Evolutionary conservation across 345 rosid genomes (phyloP).

Genomic region (Hibiscus tridactylites): DNA sequence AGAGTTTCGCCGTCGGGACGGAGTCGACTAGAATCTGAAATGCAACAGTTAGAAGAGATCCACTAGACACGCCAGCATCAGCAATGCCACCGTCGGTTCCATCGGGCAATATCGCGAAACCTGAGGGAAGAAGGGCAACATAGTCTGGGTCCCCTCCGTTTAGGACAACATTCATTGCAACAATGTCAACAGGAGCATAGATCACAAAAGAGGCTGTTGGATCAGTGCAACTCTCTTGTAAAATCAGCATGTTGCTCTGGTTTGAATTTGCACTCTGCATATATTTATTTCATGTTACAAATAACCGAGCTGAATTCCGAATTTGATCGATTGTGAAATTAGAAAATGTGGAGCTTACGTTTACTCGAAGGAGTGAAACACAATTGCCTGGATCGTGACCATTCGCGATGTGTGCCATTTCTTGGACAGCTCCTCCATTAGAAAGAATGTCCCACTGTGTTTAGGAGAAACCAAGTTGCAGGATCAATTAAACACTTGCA

Average conservation of each 20-base stretch:
- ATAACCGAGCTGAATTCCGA: background rate
- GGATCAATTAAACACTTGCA: background rate
- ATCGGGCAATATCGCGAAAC: conserved; percentile 54
- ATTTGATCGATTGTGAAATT: background rate
- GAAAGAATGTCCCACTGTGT: conserved; percentile 94
- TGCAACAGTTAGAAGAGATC: conserved; percentile 71
- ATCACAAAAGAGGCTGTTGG: conserved; percentile 47
- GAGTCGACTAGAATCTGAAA: conserved; percentile 75
- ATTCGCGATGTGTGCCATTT: conserved; percentile 76
- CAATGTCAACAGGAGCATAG: conserved; percentile 53
- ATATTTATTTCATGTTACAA: background rate
- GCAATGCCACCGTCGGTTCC: conserved; percentile 21
- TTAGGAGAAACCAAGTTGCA: background rate
- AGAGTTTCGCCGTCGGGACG: conserved; percentile 43
- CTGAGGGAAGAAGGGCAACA: conserved; percentile 59
- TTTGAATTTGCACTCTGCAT: conserved; percentile 33
- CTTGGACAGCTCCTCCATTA: conserved; percentile 52
- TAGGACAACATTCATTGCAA: conserved; percentile 36
- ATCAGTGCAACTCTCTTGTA: conserved; percentile 58
- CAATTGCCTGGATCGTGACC: conserved; percentile 83
- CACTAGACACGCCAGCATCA: conserved; percentile 21
- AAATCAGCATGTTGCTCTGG: conserved; percentile 45
- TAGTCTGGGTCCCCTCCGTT: conserved; percentile 46
- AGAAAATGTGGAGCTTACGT: conserved; percentile 27
- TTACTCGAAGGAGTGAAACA: conserved; percentile 68